Base-by-base conservation (phyloP, 805 yeast species). In the Lipomyces yamanashiensis region DNA sequence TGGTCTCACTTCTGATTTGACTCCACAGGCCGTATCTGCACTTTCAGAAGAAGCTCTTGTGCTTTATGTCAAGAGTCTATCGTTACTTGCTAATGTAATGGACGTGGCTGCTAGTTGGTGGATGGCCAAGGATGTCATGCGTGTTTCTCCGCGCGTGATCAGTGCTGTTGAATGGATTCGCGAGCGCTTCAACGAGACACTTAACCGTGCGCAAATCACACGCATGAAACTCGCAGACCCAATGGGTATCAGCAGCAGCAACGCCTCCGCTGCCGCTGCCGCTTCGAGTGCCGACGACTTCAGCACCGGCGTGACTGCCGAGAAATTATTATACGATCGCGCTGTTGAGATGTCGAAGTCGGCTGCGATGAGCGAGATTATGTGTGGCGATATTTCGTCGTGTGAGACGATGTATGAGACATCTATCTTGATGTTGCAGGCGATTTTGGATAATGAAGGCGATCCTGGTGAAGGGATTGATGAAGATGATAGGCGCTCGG, bases 351-450 rank as follows among this genome's bases (percentile, higher is more conserved):
- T 92, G 80, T 89, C 97, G 1, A 84, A 96, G 71, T 86, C 85
- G 55, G 97, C 98, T 0, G 98, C 98, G 0, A 87, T 89, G 61
- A 86, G 88, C 73, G 99, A 93, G 76, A 80, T 92, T 71, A 84
- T 82, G 47, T 89, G 89, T 51, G 88, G 85, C 60, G 92, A 88
- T 72, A 74, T 89, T 56, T 78, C 80, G 19, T 89, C 88, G 7
- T 92, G 98, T 76, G 97, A 92, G 75, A 77, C 89, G 63, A 89
- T 93, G 8, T 93, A 93, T 74, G 90, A 96, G 3, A 90, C 97
- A 0, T 87, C 97, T 0, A 84, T 93, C 58, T 93, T 98, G 98
- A 91, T 93, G 97, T 79, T 93, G 72, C 96, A 91, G 73, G 91
- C 97, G 0, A 78, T 93, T 34, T 76, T 92, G 59, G 73, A 71